Base-by-base conservation (phyloP, 108 stramenopile genomes). In the Cafeteria roenbergensis region DNA sequence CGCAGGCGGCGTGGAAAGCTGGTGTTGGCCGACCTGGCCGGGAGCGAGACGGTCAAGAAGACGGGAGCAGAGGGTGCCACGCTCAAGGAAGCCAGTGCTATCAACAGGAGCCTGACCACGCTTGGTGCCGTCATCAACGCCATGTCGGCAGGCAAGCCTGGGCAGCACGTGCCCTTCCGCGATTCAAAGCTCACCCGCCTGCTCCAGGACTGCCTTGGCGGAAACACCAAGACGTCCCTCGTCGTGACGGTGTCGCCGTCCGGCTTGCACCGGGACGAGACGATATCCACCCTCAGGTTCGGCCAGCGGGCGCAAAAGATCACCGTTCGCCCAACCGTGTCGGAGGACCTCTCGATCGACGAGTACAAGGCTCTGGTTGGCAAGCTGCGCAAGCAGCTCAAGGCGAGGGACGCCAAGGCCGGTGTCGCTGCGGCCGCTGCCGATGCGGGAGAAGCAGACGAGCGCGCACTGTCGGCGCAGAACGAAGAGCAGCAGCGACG, bases 81-180 rank as follows among this genome's bases (percentile, higher is more conserved):
- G 30, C 30, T 75, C 28, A 71, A 71, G 56, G 74, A 75, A 55
- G 70, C 74, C 0, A 34, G 28, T 27, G 35, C 69, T 34, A 75
- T 75, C 35, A 75, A 75, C 34, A 54, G 69, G 28, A 67, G 65
- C 31, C 38, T 75, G 24, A 21, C 50, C 2, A 70, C 74, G 20
- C 70, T 75, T 9, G 74, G 74, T 26, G 53, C 71, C 55, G 74
- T 75, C n/a, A 71, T 75, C 33, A 30, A 66, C 34, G 74, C 70
- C 25, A 64, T 75, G 33, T 65, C 68, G 2, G 32, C 38, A 8
- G 54, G 34, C 22, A 57, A 33, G 57, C n/a, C n/a, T n/a, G 58
- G 55, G 3, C 29, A 65, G 1, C 67, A 61, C 33, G 32, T 67
- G 22, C 66, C 66, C 20, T 67, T 58, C 30, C 56, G 66, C 36